These are phyloP conservation scores for Kodamaea ohmeri DNA, from an alignment of 1,139 yeast genomes.

Conservation along the genomic window DNA sequence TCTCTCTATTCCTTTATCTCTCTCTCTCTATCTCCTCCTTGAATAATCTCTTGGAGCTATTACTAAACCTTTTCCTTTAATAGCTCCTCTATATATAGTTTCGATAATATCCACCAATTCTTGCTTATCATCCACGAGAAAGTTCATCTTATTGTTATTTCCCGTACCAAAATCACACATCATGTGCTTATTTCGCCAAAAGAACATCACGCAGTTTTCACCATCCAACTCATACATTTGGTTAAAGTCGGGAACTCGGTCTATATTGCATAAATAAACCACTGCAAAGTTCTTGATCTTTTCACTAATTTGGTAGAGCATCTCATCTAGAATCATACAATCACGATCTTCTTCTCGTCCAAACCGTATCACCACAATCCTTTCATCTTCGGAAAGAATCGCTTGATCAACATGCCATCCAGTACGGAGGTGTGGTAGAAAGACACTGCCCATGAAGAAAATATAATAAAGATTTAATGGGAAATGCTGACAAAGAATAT, in stretches of 20 bases:
- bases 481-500: neutral
- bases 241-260: conserved; percentile 87
- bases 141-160: conserved; percentile 89
- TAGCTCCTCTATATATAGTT: conserved; percentile 85
- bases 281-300: conserved; percentile 86
- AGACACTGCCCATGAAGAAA: conserved; percentile 73
- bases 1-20: neutral
- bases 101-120: conserved; percentile 90
- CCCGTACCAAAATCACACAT: conserved; percentile 99
- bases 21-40: conserved; percentile 4
- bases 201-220: conserved; percentile 82
- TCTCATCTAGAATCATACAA: conserved; percentile 89
- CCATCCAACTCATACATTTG: conserved; percentile 90
- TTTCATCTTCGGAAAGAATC: conserved; percentile 75
- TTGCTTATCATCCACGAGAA: conserved; percentile 73
- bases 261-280: conserved; percentile 83
- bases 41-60: conserved; percentile 70
- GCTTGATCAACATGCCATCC: conserved; percentile 99
- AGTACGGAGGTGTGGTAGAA: conserved; percentile 79
- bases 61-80: conserved; percentile 90
- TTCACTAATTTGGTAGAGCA: conserved; percentile 75
- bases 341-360: conserved; percentile 76
- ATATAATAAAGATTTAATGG: neutral
- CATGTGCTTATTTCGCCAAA: conserved; percentile 92
- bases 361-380: conserved; percentile 83